phyloP scores from a whole-genome alignment of 805 yeast genomes.

The Debaryomyces hansenii region DNA sequence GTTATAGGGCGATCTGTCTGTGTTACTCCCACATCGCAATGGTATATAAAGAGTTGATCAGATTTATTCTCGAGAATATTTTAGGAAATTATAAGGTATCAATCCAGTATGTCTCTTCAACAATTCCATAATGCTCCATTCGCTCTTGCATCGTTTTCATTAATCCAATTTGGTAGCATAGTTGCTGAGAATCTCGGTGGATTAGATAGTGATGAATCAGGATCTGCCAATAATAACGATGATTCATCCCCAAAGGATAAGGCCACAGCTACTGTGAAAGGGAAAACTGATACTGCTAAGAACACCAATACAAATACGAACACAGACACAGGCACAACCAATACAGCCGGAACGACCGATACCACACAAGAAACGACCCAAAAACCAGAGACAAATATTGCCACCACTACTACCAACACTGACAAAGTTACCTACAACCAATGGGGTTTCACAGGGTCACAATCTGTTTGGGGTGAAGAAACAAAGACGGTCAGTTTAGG shows the following conservation, averaged over 20 bases:
- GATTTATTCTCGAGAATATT: no score
- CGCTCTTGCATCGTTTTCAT: slow-evolving; percentile 2
- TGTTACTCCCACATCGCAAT: no score
- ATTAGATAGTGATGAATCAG: slow-evolving; percentile 9
- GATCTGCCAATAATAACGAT: neutral
- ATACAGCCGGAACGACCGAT: slow-evolving; percentile 7
- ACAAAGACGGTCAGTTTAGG: slow-evolving; percentile 6
- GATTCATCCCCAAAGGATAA: neutral
- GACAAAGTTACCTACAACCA: slow-evolving; percentile 30
- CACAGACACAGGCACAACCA: slow-evolving; percentile 8
- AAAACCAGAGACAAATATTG: slow-evolving; percentile 10
- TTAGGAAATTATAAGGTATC: neutral
- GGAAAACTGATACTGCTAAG: slow-evolving; percentile 4
- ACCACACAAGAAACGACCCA: slow-evolving; percentile 8
- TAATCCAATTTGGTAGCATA: slow-evolving; percentile 10
- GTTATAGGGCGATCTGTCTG: no score
- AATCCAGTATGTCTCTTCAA: slow-evolving; percentile 16
- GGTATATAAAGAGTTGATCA: no score
- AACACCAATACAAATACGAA: neutral
- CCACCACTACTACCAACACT: slow-evolving; percentile 8
- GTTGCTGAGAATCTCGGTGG: slow-evolving; percentile 14
- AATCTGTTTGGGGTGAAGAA: slow-evolving; percentile 32
- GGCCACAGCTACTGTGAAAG: slow-evolving; percentile 1
- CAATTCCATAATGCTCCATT: slow-evolving; percentile 4
- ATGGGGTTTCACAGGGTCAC: slow-evolving; percentile 44